Conservation (phyloP, 495 filamentous ascomycete genomes). For the Elasticomyces elasticus region DNA sequence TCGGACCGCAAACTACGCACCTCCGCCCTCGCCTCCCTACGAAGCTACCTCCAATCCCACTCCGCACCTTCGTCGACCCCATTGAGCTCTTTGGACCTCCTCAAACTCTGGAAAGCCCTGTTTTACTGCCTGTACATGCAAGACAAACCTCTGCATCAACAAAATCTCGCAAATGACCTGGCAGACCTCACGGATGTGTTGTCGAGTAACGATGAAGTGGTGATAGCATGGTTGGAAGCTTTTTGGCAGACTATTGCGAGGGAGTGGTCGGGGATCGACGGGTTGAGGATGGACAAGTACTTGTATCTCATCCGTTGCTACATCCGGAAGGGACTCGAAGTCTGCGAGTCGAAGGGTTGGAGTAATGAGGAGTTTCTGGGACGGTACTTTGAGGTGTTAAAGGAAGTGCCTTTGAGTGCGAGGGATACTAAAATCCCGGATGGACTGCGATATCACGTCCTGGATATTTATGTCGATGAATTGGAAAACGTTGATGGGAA, state of each 20-base stretch:
- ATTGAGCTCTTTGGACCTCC: conserved; percentile 56
- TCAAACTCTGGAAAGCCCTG: conserved; percentile 94
- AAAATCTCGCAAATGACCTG: conserved; percentile 68
- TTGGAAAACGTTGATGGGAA: conserved; percentile 54
- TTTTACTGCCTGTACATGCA: conserved; percentile 98
- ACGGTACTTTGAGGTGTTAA: conserved; percentile 32
- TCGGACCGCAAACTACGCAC: conserved; percentile 74
- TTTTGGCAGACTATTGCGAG: conserved; percentile 86
- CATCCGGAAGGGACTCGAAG: conserved; percentile 55
- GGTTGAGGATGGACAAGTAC: conserved; percentile 79
- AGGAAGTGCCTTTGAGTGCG: conserved; percentile 34
- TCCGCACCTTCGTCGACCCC: conserved; percentile 45
- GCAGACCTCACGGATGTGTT: conserved; percentile 61
- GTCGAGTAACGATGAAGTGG: conserved; percentile 39
- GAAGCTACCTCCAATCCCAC: conserved; percentile 63
- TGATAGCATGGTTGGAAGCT: conserved; percentile 57
- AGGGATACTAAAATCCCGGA: conserved; percentile 52
- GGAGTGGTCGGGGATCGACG: conserved; percentile 77
- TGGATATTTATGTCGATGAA: conserved; percentile 79
- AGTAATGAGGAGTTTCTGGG: conserved; percentile 28
- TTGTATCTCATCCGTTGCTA: conserved; percentile 72
- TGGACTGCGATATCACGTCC: conserved; percentile 74
- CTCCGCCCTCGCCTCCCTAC: conserved; percentile 65
- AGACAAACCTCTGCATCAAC: conserved; percentile 78
- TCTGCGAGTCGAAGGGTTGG: conserved; percentile 36